Evolutionary conservation across 306 rosid genomes (phyloP).

Genomic region (Quercus aquifolioides): DNA sequence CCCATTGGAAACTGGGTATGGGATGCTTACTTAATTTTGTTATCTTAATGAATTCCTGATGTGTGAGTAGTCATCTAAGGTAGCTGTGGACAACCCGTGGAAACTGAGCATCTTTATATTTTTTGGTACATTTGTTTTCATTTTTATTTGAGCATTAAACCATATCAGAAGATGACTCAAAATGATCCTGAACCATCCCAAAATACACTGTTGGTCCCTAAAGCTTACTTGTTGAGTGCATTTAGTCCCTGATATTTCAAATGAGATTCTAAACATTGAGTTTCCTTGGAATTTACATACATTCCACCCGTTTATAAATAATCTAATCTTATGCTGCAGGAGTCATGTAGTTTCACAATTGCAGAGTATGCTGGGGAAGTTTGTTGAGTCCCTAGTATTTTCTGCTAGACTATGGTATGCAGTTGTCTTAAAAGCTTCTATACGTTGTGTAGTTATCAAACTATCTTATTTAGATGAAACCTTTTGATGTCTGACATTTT

Average conservation of each 20-base stretch:
- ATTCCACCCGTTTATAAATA: conserved; percentile 5
- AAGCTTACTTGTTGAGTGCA: neutral
- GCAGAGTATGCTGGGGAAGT: conserved; percentile 60
- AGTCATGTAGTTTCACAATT: conserved; percentile 62
- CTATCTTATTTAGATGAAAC: conserved; percentile 8
- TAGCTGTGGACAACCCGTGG: neutral
- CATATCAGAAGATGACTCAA: conserved; percentile 7
- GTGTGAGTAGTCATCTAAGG: conserved; percentile 1
- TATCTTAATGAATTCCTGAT: conserved; percentile 15
- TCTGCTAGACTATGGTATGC: conserved; percentile 83
- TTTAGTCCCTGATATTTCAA: conserved; percentile 4
- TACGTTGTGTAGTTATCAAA: conserved; percentile 7
- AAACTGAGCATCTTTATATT: conserved; percentile 1
- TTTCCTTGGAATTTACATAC: conserved; percentile 1
- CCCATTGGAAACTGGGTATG: conserved; percentile 74
- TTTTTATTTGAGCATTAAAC: neutral
- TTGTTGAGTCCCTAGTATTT: conserved; percentile 68
- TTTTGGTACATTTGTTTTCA: neutral
- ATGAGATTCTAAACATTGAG: neutral
- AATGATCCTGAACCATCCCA: neutral
- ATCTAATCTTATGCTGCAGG: conserved; percentile 51
- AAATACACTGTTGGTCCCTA: too few relatives aligned
- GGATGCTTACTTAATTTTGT: neutral
- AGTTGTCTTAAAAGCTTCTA: conserved; percentile 8
- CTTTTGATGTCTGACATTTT: conserved; percentile 23